Evolutionary conservation across 2,329 filamentous ascomycete genomes (phyloP).

Genomic region (Trichophaea hybrida): DNA sequence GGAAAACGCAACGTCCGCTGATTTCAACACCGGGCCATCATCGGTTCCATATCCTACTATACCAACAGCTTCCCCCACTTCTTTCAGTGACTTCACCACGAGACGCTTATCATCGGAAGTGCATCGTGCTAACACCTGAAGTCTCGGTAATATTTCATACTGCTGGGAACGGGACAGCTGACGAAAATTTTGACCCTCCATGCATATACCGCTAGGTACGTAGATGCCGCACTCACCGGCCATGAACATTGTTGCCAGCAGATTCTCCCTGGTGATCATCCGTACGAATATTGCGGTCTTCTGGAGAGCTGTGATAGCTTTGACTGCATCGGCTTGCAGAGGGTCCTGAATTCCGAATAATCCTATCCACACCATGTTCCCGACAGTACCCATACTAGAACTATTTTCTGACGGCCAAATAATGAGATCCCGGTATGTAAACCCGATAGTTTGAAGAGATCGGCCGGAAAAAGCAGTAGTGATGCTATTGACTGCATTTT

Average conservation of each 20-base stretch:
- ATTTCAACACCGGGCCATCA: slow-evolving; percentile 50
- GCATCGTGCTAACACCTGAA: slow-evolving; percentile 51
- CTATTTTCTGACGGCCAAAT: slow-evolving; percentile 34
- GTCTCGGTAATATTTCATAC: slow-evolving; percentile 42
- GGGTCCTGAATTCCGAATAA: slow-evolving; percentile 64
- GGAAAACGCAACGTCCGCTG: slow-evolving; percentile 52
- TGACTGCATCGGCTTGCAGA: slow-evolving; percentile 50
- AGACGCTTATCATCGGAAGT: slow-evolving; percentile 54
- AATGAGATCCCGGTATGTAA: slow-evolving; percentile 32
- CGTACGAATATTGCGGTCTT: slow-evolving; percentile 56
- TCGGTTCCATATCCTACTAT: slow-evolving; percentile 55
- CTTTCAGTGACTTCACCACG: slow-evolving; percentile 41
- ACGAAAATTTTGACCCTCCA: slow-evolving; percentile 56
- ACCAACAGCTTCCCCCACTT: slow-evolving; percentile 33
- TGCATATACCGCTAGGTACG: slow-evolving; percentile 44
- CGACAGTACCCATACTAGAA: slow-evolving; percentile 47
- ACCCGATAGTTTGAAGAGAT: slow-evolving; percentile 34
- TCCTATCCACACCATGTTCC: slow-evolving; percentile 57
- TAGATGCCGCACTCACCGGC: slow-evolving; percentile 59
- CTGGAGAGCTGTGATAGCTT: slow-evolving; percentile 52
- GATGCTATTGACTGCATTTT: slow-evolving; percentile 25
- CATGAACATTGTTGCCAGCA: slow-evolving; percentile 58
- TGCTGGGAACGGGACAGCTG: slow-evolving; percentile 46
- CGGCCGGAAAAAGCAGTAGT: slow-evolving; percentile 31
- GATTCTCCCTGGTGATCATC: slow-evolving; percentile 61